Conservation (phyloP, 2,329 filamentous ascomycete genomes). For the Penicillium olsonii region DNA sequence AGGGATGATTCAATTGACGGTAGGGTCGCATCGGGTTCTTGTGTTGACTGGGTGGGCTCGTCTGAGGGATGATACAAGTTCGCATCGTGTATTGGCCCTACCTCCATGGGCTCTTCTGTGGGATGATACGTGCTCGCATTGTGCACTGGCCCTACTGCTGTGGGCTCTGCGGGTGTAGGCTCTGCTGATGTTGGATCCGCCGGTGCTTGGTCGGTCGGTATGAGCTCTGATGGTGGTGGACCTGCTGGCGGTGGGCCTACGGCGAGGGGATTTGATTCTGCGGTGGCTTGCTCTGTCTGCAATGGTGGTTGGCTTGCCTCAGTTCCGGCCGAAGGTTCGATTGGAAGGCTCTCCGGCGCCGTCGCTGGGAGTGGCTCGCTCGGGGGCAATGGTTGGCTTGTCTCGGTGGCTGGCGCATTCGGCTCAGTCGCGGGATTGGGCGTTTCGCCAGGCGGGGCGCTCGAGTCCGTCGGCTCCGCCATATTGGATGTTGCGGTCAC, state of each 20-base stretch:
- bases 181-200: not conserved
- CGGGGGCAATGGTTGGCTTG: constrained; percentile 18
- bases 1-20: constrained; percentile 25
- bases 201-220: not conserved
- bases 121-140: constrained; percentile 2
- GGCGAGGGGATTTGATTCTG: not conserved
- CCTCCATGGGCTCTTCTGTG: not conserved
- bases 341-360: constrained; percentile 1
- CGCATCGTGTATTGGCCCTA: constrained; percentile 1
- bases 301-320: not conserved
- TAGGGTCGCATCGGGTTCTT: constrained; percentile 11
- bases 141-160: not conserved
- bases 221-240: not conserved
- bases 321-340: not conserved
- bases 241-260: not conserved
- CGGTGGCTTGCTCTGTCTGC: not conserved
- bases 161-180: not conserved
- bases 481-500: constrained; percentile 17
- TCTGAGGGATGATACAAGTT: constrained; percentile 1
- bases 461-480: constrained; percentile 24
- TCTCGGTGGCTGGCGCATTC: constrained; percentile 18
- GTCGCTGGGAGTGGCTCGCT: constrained; percentile 16
- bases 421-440: constrained; percentile 15
- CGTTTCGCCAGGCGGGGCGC: constrained; percentile 20
- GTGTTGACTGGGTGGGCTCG: constrained; percentile 1